phyloP scores from a whole-genome alignment of 228 moss, liverwort and hornwort species.

The Sphagnum magellanicum region DNA sequence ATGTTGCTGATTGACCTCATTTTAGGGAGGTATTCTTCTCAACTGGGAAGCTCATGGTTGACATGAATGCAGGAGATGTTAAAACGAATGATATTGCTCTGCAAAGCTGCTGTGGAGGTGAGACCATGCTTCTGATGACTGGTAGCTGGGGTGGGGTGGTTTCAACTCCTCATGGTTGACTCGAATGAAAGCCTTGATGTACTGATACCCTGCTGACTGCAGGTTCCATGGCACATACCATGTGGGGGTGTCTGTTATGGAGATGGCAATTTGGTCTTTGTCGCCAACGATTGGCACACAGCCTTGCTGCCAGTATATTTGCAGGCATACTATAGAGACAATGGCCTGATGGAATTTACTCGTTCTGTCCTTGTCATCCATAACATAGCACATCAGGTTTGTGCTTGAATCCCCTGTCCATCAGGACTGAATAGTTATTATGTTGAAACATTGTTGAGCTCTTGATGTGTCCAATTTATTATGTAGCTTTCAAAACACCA shows the following conservation, averaged over 20 bases:
- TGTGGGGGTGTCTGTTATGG: slow-evolving; percentile 84
- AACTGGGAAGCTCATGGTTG: neutral
- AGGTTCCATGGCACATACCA: slow-evolving; percentile 82
- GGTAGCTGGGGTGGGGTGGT: neutral
- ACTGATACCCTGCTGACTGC: slow-evolving; percentile 7
- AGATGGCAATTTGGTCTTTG: slow-evolving; percentile 75
- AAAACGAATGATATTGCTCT: slow-evolving; percentile 70
- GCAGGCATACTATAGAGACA: slow-evolving; percentile 74
- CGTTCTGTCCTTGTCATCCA: slow-evolving; percentile 72
- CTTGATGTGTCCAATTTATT: too few relatives aligned
- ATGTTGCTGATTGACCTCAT: too few relatives aligned
- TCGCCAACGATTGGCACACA: slow-evolving; percentile 89
- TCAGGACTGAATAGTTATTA: neutral
- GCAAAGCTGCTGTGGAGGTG: slow-evolving; percentile 74
- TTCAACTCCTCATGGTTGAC: neutral
- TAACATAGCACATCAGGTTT: slow-evolving; percentile 89
- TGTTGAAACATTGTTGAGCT: too few relatives aligned
- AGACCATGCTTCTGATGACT: neutral
- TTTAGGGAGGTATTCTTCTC: too few relatives aligned
- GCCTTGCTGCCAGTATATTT: slow-evolving; percentile 78
- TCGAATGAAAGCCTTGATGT: too few relatives aligned
- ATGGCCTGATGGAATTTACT: slow-evolving; percentile 58
- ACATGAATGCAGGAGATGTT: slow-evolving; percentile 33
- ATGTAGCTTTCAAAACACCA: too few relatives aligned
- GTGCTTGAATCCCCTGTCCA: neutral